phyloP scores from a whole-genome alignment of 352 stramenopile species.

The Phytophthora constricta region DNA sequence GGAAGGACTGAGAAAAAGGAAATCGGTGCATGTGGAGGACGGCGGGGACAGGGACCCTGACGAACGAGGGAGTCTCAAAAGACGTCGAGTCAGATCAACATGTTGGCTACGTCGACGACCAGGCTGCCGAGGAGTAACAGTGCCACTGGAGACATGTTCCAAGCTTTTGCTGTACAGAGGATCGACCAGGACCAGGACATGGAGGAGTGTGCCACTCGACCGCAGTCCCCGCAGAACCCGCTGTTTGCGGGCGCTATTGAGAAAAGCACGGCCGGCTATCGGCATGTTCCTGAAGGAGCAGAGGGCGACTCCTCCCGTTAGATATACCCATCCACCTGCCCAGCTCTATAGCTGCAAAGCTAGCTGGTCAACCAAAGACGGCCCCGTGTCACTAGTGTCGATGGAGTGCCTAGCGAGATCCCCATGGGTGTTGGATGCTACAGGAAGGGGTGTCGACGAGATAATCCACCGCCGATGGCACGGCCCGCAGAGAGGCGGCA shows the following conservation, averaged over 20 bases:
- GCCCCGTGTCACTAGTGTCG: background rate
- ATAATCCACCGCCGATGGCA: constrained; percentile 7
- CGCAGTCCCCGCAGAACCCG: constrained; percentile 35
- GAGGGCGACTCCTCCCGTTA: constrained; percentile 9
- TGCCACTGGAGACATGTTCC: constrained; percentile 30
- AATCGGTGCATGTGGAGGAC: constrained; percentile 70
- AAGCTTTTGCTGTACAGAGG: constrained; percentile 33
- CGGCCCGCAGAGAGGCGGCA: constrained; percentile 13
- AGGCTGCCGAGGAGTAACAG: constrained; percentile 36
- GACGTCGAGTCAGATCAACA: constrained; percentile 72
- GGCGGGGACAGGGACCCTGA: constrained; percentile 21
- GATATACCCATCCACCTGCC: constrained; percentile 2
- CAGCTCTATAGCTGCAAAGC: constrained; percentile 1
- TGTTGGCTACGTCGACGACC: constrained; percentile 37
- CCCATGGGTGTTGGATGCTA: constrained; percentile 7
- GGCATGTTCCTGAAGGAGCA: constrained; percentile 40
- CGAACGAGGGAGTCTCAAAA: constrained; percentile 61
- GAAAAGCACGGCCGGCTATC: constrained; percentile 40
- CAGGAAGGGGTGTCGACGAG: constrained; percentile 5
- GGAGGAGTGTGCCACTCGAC: constrained; percentile 46
- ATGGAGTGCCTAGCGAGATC: background rate
- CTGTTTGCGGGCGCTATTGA: constrained; percentile 19
- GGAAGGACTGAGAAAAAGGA: constrained; percentile 79
- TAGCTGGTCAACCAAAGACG: constrained; percentile 8
- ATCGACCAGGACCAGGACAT: constrained; percentile 57